These are phyloP conservation scores for Gastrolobium villosum DNA, from an alignment of 306 rosid species.

Conservation along the genomic window DNA sequence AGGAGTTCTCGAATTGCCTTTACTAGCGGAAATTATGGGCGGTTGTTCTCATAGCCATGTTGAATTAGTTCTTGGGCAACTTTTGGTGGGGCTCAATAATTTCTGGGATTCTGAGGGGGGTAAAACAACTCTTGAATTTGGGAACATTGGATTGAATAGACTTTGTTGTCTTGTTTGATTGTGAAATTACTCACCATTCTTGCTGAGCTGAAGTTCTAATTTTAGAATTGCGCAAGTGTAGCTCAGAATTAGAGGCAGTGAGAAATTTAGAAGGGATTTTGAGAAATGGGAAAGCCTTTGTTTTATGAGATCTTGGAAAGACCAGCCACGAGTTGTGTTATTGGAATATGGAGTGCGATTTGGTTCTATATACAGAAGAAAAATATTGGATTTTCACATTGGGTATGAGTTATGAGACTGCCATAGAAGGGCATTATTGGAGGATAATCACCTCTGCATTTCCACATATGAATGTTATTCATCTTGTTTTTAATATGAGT, in stretches of 20 bases:
- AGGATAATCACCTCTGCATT: conserved; percentile 92
- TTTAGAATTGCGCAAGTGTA: conserved; percentile 33
- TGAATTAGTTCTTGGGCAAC: too few species aligned
- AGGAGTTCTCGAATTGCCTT: too few species aligned
- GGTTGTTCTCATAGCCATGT: too few species aligned
- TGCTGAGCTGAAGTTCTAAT: conserved; percentile 34
- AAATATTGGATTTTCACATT: conserved; percentile 90
- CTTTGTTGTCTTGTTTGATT: conserved; percentile 39
- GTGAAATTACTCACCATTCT: conserved; percentile 17
- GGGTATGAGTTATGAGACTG: conserved; percentile 91
- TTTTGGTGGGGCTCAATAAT: conserved; percentile 40
- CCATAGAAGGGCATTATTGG: conserved; percentile 93
- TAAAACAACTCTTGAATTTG: conserved; percentile 40
- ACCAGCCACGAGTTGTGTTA: conserved; percentile 87
- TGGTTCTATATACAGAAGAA: conserved; percentile 97
- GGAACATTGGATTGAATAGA: conserved; percentile 36
- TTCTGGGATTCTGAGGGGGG: conserved; percentile 24
- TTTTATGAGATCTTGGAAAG: conserved; percentile 90
- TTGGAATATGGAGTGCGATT: conserved; percentile 85
- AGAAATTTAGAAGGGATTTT: conserved; percentile 28
- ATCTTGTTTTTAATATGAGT: conserved; percentile 96
- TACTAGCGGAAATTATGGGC: too few species aligned
- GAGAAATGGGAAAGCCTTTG: conserved; percentile 90
- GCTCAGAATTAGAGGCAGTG: conserved; percentile 5
- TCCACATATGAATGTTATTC: conserved; percentile 90